Percentiles rank a stretch among this genome's conserved stretches.
These are phyloP conservation scores for Erigeron canadensis DNA, from an alignment of 129 eudicot genomes.

Conservation along the genomic window DNA sequence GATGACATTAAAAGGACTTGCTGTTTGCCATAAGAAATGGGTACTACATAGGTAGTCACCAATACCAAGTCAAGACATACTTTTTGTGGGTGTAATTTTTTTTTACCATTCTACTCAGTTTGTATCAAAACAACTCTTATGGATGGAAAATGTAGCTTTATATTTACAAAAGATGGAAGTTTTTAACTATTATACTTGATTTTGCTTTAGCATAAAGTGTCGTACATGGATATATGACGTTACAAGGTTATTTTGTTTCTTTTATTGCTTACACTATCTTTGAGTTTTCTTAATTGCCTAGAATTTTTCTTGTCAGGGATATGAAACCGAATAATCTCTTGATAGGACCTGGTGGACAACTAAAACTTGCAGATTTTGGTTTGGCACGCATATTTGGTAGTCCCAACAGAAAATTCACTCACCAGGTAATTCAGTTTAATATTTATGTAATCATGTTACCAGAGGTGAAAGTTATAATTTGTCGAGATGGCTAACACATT, in stretches of 20 bases:
- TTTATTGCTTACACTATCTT: conserved; percentile 8
- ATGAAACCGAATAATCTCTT: conserved; percentile 98
- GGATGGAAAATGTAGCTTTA: neutral
- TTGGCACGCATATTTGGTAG: conserved; percentile 94
- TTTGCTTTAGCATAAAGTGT: neutral
- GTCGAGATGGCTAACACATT: neutral
- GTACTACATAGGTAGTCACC: conserved; percentile 77
- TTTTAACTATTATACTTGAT: conserved; percentile 3
- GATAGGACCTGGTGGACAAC: conserved; percentile 86
- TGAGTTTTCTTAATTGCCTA: conserved; percentile 11
- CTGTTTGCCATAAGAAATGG: conserved; percentile 96
- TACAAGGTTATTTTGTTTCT: conserved; percentile 7
- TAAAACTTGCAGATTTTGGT: conserved; percentile 97
- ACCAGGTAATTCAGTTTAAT: conserved; percentile 51
- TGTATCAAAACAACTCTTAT: neutral
- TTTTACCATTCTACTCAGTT: conserved; percentile 6
- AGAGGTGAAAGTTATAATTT: neutral
- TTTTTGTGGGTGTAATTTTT: neutral
- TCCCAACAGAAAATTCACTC: conserved; percentile 95
- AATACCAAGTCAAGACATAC: neutral
- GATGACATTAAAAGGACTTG: conserved; percentile 93
- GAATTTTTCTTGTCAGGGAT: conserved; percentile 54
- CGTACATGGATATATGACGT: neutral
- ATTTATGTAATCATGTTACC: conserved; percentile 13
- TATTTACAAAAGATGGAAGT: conserved; percentile 1